A percentile compares a stretch with the other conserved stretches of the same genome.
Evolutionary conservation across 768 basidiomycete species (phyloP).

Genomic region (Collybiopsis luxurians): DNA sequence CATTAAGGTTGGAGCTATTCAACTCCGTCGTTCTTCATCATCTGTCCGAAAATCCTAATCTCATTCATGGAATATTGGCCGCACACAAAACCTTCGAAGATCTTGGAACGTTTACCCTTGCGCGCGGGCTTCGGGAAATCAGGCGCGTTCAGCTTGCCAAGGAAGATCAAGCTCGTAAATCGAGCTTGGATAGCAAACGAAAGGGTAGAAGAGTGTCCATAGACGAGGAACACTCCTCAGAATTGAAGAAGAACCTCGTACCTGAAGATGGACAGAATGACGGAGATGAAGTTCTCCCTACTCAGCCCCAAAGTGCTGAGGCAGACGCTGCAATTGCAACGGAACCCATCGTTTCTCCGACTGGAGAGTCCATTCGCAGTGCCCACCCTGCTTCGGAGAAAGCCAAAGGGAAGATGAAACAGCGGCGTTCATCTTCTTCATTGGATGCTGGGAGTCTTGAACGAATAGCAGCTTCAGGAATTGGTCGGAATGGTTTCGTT

Average conservation of each 20-base stretch:
- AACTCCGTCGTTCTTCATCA: constrained; percentile 81
- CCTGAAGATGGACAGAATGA: constrained; percentile 44
- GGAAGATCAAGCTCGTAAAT: constrained; percentile 55
- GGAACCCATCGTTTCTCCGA: constrained; percentile 42
- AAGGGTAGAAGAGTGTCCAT: constrained; percentile 33
- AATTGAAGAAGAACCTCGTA: constrained; percentile 69
- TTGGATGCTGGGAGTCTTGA: constrained; percentile 57
- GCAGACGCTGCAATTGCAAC: constrained; percentile 24
- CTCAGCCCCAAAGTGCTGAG: not conserved
- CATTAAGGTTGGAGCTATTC: constrained; percentile 83
- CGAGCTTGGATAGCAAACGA: constrained; percentile 38
- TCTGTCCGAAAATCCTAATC: constrained; percentile 79
- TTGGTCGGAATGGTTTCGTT: constrained; percentile 89
- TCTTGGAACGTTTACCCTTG: constrained; percentile 88
- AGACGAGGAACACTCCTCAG: constrained; percentile 35
- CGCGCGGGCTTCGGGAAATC: constrained; percentile 83
- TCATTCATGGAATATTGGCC: constrained; percentile 83
- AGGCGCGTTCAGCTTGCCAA: constrained; percentile 68
- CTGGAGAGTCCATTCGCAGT: constrained; percentile 30
- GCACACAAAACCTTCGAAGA: constrained; percentile 86
- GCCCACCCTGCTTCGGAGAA: constrained; percentile 68
- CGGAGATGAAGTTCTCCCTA: constrained; percentile 13
- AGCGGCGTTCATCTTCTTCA: constrained; percentile 51
- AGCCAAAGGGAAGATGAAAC: constrained; percentile 88
- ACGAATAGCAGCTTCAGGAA: constrained; percentile 59